A percentile compares a stretch with the other conserved stretches of the same genome.
phyloP scores from a whole-genome alignment of 768 basidiomycete genomes.

The Hirschioporus abietinus region DNA sequence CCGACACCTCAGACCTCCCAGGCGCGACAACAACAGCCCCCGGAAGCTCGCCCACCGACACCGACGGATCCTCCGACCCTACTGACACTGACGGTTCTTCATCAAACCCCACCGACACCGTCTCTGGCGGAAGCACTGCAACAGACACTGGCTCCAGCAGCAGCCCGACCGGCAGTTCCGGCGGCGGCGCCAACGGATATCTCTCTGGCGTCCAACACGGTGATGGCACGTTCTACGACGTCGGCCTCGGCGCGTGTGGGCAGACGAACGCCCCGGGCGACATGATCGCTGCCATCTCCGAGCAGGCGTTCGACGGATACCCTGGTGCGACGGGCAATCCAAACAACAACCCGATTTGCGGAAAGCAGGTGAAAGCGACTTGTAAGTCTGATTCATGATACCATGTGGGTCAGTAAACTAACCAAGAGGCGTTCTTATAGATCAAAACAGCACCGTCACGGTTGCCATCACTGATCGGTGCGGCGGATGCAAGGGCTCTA shows the following conservation, averaged over 20 bases:
- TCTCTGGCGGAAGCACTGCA: neutral
- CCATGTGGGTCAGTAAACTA: too few species aligned
- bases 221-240: constrained; percentile 25
- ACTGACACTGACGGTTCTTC: neutral
- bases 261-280: constrained; percentile 25
- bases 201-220: neutral
- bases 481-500: constrained; percentile 20
- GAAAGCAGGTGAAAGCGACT: constrained; percentile 20
- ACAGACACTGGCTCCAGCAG: neutral
- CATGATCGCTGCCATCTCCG: constrained; percentile 31
- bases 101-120: neutral
- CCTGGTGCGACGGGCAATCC: constrained; percentile 15
- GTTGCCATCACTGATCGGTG: constrained; percentile 28
- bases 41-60: neutral
- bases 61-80: neutral
- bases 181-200: neutral
- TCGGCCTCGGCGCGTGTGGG: constrained; percentile 40
- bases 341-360: constrained; percentile 30
- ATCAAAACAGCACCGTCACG: constrained; percentile 21
- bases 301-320: constrained; percentile 25
- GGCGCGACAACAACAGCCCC: neutral
- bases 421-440: constrained; percentile 3
- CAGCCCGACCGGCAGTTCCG: neutral
- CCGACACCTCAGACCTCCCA: neutral
- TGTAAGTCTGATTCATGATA: constrained; percentile 11